A percentile compares a stretch with the other conserved stretches of the same genome.
These are phyloP conservation scores for Ceriops tagal DNA, from an alignment of 345 rosid genomes.

Conservation along the genomic window DNA sequence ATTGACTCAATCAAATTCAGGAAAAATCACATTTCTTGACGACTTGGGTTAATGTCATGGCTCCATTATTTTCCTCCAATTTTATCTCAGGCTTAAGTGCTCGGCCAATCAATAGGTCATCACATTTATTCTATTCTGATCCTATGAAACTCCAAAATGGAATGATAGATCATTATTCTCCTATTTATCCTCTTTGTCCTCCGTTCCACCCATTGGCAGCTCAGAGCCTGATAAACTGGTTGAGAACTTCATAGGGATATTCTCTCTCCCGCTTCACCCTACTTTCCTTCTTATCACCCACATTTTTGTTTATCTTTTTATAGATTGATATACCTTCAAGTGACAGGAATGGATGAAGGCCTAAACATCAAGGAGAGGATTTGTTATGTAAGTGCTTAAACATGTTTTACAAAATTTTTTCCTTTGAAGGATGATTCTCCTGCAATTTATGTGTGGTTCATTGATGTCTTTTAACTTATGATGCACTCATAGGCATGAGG, in stretches of 20 bases:
- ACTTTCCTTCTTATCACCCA: background rate
- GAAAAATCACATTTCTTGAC: too few relatives aligned
- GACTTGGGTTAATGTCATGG: background rate
- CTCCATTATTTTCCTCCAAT: background rate
- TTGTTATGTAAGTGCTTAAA: conserved; percentile 54
- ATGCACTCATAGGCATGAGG: background rate
- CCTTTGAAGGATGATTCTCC: background rate
- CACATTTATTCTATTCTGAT: too few relatives aligned
- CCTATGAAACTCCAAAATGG: too few relatives aligned
- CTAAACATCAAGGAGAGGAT: conserved; percentile 83
- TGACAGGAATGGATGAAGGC: conserved; percentile 93
- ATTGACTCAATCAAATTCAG: background rate
- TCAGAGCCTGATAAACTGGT: too few relatives aligned
- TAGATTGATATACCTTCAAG: conserved; percentile 84
- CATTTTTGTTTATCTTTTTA: conserved; percentile 23
- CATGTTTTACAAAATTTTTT: background rate
- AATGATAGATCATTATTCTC: too few relatives aligned
- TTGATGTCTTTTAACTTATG: background rate
- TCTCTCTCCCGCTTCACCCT: background rate
- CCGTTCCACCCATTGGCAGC: too few relatives aligned
- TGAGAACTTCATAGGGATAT: too few relatives aligned
- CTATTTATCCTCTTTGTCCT: too few relatives aligned
- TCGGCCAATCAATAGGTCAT: too few relatives aligned
- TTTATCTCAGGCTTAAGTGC: background rate
- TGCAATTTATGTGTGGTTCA: background rate